Evolutionary conservation across 768 basidiomycete species (phyloP).

Genomic region (Mycena chlorophos): DNA sequence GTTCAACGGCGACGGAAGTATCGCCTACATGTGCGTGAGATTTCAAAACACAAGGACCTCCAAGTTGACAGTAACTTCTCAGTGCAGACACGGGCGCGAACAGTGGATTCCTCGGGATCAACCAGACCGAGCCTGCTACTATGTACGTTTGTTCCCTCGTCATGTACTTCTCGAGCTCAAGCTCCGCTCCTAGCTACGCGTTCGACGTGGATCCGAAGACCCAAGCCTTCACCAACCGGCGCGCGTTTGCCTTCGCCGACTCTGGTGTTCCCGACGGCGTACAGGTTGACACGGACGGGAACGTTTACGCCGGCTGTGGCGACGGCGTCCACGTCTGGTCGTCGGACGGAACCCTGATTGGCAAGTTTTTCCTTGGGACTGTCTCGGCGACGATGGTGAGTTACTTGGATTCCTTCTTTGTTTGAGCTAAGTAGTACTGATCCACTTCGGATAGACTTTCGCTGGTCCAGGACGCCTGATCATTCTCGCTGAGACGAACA

Average conservation of each 20-base stretch:
- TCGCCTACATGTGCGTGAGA: constrained; percentile 56
- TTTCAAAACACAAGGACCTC: not conserved
- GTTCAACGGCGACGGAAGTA: constrained; percentile 63
- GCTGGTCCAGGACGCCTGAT: constrained; percentile 23
- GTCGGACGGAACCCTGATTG: constrained; percentile 52
- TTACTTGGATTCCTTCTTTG: not conserved
- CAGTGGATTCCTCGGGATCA: constrained; percentile 47
- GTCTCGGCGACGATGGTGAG: constrained; percentile 45
- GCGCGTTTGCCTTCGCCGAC: constrained; percentile 67
- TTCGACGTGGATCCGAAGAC: constrained; percentile 64
- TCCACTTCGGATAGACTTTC: constrained; percentile 9
- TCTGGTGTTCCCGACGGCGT: constrained; percentile 69
- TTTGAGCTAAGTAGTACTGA: not conserved
- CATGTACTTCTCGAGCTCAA: not conserved
- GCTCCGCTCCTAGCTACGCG: constrained; percentile 48
- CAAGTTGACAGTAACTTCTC: not conserved
- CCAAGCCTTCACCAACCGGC: constrained; percentile 56
- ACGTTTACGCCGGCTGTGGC: constrained; percentile 68
- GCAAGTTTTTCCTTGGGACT: constrained; percentile 60
- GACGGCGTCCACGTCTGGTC: constrained; percentile 61
- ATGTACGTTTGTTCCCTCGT: constrained; percentile 44
- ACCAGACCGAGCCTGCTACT: constrained; percentile 63
- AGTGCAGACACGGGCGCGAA: constrained; percentile 55
- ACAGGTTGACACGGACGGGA: constrained; percentile 61
- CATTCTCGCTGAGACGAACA: constrained; percentile 25